Conservation (phyloP, 1,139 yeast species). For the Suhomyces wounanorum region DNA sequence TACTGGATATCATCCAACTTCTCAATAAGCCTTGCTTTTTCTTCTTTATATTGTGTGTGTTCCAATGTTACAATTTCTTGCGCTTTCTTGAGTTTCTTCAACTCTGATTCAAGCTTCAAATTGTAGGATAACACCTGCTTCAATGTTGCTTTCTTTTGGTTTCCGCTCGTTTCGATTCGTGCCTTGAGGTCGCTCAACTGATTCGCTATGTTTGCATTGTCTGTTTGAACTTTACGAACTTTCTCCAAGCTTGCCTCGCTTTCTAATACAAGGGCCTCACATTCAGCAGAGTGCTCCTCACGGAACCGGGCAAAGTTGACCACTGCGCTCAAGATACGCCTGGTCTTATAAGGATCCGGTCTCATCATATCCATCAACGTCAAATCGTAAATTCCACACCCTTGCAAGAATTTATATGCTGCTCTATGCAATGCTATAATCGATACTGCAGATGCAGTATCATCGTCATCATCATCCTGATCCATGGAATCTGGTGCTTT, state of each 20-base stretch:
- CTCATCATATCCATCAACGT: slow-evolving; percentile 61
- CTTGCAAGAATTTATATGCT: slow-evolving; percentile 61
- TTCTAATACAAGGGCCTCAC: slow-evolving; percentile 57
- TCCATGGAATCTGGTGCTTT: slow-evolving; percentile 7
- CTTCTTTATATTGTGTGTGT: slow-evolving; percentile 64
- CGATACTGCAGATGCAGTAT: slow-evolving; percentile 25
- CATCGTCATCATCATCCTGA: slow-evolving; percentile 29
- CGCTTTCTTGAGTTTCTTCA: slow-evolving; percentile 59
- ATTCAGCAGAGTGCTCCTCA: slow-evolving; percentile 72
- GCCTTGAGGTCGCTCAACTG: slow-evolving; percentile 45
- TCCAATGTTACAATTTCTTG: slow-evolving; percentile 70
- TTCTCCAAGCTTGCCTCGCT: slow-evolving; percentile 54
- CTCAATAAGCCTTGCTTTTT: slow-evolving; percentile 58
- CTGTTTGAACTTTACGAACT: slow-evolving; percentile 31
- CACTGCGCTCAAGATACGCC: slow-evolving; percentile 76
- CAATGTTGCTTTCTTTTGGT: slow-evolving; percentile 30
- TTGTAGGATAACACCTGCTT: slow-evolving; percentile 59
- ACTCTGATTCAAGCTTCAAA: slow-evolving; percentile 58
- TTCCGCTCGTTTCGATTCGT: slow-evolving; percentile 25
- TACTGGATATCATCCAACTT: slow-evolving; percentile 58
- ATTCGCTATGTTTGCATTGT: slow-evolving; percentile 42
- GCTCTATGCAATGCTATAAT: slow-evolving; percentile 59
- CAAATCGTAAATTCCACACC: slow-evolving; percentile 79
- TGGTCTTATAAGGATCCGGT: slow-evolving; percentile 69
- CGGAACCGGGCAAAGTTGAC: slow-evolving; percentile 84